These are phyloP conservation scores for Saccharomycopsis sp. DNA, from an alignment of 805 yeast genomes.

Conservation along the genomic window DNA sequence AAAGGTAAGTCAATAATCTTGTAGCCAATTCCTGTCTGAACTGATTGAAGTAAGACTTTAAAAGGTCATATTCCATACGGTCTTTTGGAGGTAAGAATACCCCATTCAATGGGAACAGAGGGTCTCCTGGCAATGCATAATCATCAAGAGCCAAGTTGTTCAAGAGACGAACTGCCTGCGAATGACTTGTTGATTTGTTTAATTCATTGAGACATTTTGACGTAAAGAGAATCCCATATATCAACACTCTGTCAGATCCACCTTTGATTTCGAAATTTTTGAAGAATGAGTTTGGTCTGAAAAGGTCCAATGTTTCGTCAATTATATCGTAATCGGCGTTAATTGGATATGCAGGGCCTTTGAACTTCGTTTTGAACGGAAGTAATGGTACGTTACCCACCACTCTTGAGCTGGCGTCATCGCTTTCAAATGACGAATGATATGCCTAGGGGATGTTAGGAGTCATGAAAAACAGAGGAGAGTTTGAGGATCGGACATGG, in stretches of 20 bases:
- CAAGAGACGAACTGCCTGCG: slow-evolving; percentile 60
- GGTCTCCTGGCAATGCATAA: slow-evolving; percentile 91
- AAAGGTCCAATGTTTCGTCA: slow-evolving; percentile 86
- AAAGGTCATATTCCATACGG: slow-evolving; percentile 68
- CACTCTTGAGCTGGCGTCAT: slow-evolving; percentile 50
- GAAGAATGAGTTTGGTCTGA: slow-evolving; percentile 94
- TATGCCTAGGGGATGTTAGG: slow-evolving; percentile 43
- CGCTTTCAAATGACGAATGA: slow-evolving; percentile 71
- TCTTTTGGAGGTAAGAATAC: slow-evolving; percentile 66
- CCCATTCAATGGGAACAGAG: slow-evolving; percentile 87
- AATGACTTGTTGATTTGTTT: slow-evolving; percentile 39
- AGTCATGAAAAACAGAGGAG: neutral
- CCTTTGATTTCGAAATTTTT: slow-evolving; percentile 96
- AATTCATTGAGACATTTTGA: slow-evolving; percentile 77
- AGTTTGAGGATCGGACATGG: neutral
- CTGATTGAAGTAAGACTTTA: slow-evolving; percentile 79
- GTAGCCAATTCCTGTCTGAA: slow-evolving; percentile 90
- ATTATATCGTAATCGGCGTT: slow-evolving; percentile 78
- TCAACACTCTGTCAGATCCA: slow-evolving; percentile 84
- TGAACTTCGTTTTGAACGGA: slow-evolving; percentile 74
- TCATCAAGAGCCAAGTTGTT: slow-evolving; percentile 83
- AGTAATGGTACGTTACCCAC: slow-evolving; percentile 74
- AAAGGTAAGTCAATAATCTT: slow-evolving; percentile 70
- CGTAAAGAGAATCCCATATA: slow-evolving; percentile 86
- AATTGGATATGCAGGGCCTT: slow-evolving; percentile 88